Evolutionary conservation across 352 stramenopile species (phyloP).

Genomic region (Detonula confervacea): DNA sequence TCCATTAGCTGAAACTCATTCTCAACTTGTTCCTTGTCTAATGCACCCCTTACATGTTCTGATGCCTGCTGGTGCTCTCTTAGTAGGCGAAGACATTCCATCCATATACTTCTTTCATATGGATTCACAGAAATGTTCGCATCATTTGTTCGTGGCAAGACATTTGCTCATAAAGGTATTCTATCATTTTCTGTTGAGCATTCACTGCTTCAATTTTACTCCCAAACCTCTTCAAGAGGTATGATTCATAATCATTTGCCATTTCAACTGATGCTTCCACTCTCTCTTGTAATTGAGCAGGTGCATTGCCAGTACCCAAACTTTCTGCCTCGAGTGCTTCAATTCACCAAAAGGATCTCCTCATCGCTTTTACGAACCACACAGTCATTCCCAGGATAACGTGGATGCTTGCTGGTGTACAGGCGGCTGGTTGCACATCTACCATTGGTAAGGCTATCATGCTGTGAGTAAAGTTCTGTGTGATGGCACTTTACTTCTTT

Average conservation of each 20-base stretch:
- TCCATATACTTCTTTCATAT: not conserved
- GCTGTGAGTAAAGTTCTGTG: not conserved
- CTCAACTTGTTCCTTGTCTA: not conserved
- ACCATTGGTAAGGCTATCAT: not conserved
- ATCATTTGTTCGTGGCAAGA: not conserved
- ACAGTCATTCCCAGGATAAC: conserved; percentile 11
- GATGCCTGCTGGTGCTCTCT: not conserved
- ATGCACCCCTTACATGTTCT: not conserved
- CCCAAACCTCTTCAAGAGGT: not conserved
- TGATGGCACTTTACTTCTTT: not conserved
- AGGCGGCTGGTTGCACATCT: not conserved
- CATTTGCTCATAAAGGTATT: not conserved
- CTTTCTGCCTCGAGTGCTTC: not conserved
- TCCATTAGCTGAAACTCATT: not conserved
- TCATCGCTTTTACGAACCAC: not conserved
- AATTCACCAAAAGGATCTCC: not conserved
- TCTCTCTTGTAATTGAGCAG: not conserved
- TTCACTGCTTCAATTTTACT: conserved; percentile 2
- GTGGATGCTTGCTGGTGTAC: not conserved
- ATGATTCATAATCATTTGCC: not conserved
- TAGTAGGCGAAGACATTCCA: not conserved
- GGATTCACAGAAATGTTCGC: not conserved
- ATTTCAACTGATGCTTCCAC: not conserved
- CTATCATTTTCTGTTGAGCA: not conserved
- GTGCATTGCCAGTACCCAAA: not conserved